phyloP scores from a whole-genome alignment of 2,329 filamentous ascomycete genomes.

The Pyricularia sp. region DNA sequence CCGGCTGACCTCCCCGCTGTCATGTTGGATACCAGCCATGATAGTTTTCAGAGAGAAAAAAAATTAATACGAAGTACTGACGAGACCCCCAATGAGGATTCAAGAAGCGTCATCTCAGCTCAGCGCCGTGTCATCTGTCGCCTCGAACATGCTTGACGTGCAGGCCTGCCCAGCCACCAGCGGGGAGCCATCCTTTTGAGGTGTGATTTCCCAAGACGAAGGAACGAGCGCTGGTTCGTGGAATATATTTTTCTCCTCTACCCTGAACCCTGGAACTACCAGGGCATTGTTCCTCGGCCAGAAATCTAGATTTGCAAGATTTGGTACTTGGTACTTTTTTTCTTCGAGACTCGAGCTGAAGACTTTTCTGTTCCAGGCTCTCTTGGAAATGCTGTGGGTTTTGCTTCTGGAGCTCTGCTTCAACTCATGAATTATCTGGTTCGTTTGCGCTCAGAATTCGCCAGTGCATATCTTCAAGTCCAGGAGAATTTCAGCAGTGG shows the following conservation, averaged over 20 bases:
- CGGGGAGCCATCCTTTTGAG: not conserved
- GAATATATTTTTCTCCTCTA: not conserved
- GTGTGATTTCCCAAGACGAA: not conserved
- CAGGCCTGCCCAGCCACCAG: not conserved
- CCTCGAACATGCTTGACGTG: not conserved
- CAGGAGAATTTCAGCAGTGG: not conserved
- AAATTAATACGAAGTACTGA: too few relatives aligned
- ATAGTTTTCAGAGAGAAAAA: too few relatives aligned
- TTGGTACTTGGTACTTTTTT: too few relatives aligned
- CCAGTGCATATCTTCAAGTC: not conserved
- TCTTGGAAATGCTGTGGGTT: not conserved
- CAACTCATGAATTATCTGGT: too few relatives aligned
- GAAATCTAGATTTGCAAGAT: not conserved
- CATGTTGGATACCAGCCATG: not conserved
- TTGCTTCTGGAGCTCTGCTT: too few relatives aligned
- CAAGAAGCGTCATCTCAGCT: not conserved
- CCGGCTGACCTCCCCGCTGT: not conserved
- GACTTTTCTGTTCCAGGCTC: not conserved
- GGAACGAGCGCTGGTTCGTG: conserved; percentile 4
- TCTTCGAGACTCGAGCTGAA: not conserved
- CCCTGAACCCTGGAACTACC: not conserved
- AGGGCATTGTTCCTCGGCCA: not conserved
- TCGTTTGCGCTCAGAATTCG: not conserved
- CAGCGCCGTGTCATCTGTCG: not conserved
- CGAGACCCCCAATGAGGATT: not conserved